Evolutionary conservation across 1,139 yeast species (phyloP).

Genomic region (Meyerozyma guilliermondii): DNA sequence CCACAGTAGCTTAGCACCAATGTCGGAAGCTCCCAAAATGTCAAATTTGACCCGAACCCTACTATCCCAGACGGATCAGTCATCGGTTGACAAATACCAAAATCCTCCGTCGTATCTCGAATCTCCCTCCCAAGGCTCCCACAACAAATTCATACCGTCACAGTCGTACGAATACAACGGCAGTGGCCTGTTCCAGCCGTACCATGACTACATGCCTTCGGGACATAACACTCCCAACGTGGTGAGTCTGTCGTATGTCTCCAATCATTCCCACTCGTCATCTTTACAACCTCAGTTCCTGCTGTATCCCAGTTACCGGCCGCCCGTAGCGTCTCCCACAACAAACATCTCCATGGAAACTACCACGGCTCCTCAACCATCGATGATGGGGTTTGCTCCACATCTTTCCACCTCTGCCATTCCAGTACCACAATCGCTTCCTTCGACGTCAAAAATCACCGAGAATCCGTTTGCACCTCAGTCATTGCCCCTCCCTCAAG

Average conservation of each 20-base stretch:
- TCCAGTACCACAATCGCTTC: slow-evolving; percentile 1
- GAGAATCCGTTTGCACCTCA: slow-evolving; percentile 3
- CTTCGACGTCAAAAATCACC: slow-evolving; percentile 4
- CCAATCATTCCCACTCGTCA: slow-evolving; percentile 38
- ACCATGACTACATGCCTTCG: slow-evolving; percentile 32
- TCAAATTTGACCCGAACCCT: slow-evolving; percentile 39
- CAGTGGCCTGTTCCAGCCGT: slow-evolving; percentile 6
- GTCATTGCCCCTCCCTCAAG: slow-evolving; percentile 3
- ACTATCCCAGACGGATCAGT: slow-evolving; percentile 15
- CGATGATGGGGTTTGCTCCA: slow-evolving; percentile 1
- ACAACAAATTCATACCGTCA: slow-evolving; percentile 4
- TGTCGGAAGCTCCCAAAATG: slow-evolving; percentile 12
- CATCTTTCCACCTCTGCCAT: not conserved
- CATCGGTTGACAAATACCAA: slow-evolving; percentile 2
- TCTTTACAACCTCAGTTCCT: slow-evolving; percentile 13
- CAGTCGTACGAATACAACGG: slow-evolving; percentile 1
- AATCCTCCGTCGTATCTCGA: slow-evolving; percentile 3
- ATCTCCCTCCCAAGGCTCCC: slow-evolving; percentile 2
- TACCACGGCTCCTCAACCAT: not conserved
- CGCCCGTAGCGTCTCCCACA: slow-evolving; percentile 25
- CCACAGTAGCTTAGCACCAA: slow-evolving; percentile 1
- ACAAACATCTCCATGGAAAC: slow-evolving; percentile 43
- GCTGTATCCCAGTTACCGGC: slow-evolving; percentile 13
- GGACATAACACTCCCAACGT: slow-evolving; percentile 55
- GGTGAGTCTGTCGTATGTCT: slow-evolving; percentile 44